Base-by-base conservation (phyloP, 2,329 filamentous ascomycete genomes). In the Fonsecaea multimorphosa region DNA sequence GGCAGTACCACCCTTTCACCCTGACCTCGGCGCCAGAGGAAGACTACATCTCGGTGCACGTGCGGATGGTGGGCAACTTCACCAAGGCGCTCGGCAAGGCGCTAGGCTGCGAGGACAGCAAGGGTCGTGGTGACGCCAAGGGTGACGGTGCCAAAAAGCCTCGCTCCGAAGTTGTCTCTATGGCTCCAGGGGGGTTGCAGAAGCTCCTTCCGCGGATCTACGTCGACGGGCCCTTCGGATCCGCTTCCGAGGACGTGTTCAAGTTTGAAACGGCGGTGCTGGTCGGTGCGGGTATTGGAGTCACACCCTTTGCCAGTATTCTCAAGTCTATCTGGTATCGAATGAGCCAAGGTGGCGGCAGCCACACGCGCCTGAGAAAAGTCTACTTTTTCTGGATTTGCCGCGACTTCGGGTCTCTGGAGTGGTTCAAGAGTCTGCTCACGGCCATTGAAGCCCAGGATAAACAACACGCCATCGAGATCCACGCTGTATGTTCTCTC, bases 331-430 rank as follows among this genome's bases (percentile, higher is more conserved):
- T 96, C 79, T 96, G 92, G 92, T 96, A 95, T 82, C 87, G 91
- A 57, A 93, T 94, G 89, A 71, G 68, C 61, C 67, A 59, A 31
- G 93, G 92, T 79, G 90, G 90, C 2, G 89, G 91, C 52, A 66
- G 69, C 76, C 90, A 90, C 80, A 93, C 91, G 2, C 85, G 91
- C 3, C 84, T 96, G 51, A 85, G 89, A 74, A 96, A 95, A 78
- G 91, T 96, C 27, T 96, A 95, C 82, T 95, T 95, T 82, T 93
- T 95, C 85, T 95, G 92, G 92, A 89, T 95, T 68, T 94, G 91
- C 83, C 86, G 91, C 78, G 91, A 95, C 78, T 94, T 94, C 74
- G 91, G 89, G 36, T 92, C 90, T 0, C 93, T 95, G 73, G 91
- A 95, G 82, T 96, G 92, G 92, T 95, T 95, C 84, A 86, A 91